Base-by-base conservation (phyloP, 768 basidiomycete species). In the Amanita fuliginea region DNA sequence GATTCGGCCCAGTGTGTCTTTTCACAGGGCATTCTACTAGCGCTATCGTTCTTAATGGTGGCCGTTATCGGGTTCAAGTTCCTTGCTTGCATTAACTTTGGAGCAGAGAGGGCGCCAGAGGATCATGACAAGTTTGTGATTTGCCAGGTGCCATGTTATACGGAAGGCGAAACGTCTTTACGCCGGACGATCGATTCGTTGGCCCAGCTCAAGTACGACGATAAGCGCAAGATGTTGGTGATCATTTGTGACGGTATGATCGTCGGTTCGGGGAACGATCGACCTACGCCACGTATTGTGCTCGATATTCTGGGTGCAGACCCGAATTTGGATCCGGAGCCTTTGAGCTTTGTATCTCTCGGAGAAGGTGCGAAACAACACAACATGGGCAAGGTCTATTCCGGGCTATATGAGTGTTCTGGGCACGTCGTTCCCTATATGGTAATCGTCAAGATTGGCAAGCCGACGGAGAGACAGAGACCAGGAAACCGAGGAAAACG, bases 401-500 rank as follows among this genome's bases (percentile, higher is more conserved):
- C 94, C 9, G 94, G 95, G 5, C 61, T 98, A 57, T 97, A 98
- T 59, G 96, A 98, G 62, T 86, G 80, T 55, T 72, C 84, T 30
- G 94, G 95, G 2, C 95, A 98, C 60, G 93, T 98, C 58, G 91
- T 99, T 0, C 96, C 95, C 16, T 97, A 94, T 59, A 66, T 94
- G 54, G 90, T 93, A 30, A 68, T 97, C 26, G 89, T 83, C 66
- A 98, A 99, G 67, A 76, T 94, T 34, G 94, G 96, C 51, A 96
- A 95, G 66, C 96, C 94, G 2, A 89, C 84, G 6, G 96, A 99
- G 69, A 80, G 91, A 43, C 79, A 80, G 33, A 78, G 92, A 6
- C 96, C 96, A 39, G 96, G 96, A 46, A 99, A 99, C 68, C 81
- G 96, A 62, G 95, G 96, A 59, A 98, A 99, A 69, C 86, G 95